Conservation (phyloP, 768 basidiomycete genomes). For the Kwoniella mangroviensis region DNA sequence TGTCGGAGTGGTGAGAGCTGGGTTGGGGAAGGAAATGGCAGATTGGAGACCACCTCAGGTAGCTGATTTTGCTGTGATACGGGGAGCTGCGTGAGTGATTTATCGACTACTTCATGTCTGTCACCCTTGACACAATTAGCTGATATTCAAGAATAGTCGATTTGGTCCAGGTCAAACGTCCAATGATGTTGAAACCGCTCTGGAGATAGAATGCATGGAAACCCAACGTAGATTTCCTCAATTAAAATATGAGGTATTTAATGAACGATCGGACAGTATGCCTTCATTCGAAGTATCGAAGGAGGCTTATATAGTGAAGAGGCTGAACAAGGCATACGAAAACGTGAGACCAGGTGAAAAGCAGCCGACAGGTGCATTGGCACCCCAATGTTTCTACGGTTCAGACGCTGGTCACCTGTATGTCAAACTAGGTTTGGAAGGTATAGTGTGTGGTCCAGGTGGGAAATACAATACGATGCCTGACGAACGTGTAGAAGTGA, state of each 20-base stretch:
- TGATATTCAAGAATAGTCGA: not conserved
- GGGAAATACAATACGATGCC: slow-evolving; percentile 35
- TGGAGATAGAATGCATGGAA: slow-evolving; percentile 17
- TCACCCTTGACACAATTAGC: no score
- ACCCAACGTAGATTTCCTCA: slow-evolving; percentile 15
- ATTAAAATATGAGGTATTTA: slow-evolving; percentile 19
- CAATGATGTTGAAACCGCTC: slow-evolving; percentile 16
- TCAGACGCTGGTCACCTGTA: slow-evolving; percentile 27
- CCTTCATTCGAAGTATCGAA: slow-evolving; percentile 29
- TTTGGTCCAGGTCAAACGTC: slow-evolving; percentile 32
- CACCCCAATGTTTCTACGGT: slow-evolving; percentile 26
- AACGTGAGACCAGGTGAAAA: slow-evolving; percentile 17
- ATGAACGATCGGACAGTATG: slow-evolving; percentile 22
- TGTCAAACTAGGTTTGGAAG: slow-evolving; percentile 17
- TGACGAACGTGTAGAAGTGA: slow-evolving; percentile 30
- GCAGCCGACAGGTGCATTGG: slow-evolving; percentile 20
- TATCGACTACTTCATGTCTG: no score
- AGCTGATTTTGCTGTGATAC: slow-evolving; percentile 23
- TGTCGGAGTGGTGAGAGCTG: slow-evolving; percentile 18
- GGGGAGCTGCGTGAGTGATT: slow-evolving; percentile 25
- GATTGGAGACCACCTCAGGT: slow-evolving; percentile 32
- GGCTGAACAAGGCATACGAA: slow-evolving; percentile 22
- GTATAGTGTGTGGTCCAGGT: slow-evolving; percentile 31
- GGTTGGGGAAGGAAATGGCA: slow-evolving; percentile 23
- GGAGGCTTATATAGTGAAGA: slow-evolving; percentile 25